Percentiles rank a stretch among this genome's conserved stretches.
phyloP scores from a whole-genome alignment of 2,329 filamentous ascomycete species.

The Thermomyces lanuginosus region DNA sequence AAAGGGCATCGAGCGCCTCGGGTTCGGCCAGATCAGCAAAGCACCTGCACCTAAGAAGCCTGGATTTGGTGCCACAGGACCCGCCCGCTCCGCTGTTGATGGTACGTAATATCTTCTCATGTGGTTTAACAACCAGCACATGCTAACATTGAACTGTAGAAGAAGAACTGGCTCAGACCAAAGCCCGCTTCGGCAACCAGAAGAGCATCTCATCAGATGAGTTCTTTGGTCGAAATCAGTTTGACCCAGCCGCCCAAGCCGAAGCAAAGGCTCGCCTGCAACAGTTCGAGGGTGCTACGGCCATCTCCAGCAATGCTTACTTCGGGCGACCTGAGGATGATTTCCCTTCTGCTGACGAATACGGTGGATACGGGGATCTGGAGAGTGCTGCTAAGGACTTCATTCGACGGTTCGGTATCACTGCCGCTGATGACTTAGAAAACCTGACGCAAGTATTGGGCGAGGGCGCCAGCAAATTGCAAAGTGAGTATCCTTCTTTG shows the following conservation, averaged over 20 bases:
- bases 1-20: conserved; percentile 71
- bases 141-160: conserved; percentile 23
- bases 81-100: conserved; percentile 51
- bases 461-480: conserved; percentile 68
- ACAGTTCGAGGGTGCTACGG: conserved; percentile 79
- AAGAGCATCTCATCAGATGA: conserved; percentile 97
- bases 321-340: conserved; percentile 88
- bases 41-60: conserved; percentile 54
- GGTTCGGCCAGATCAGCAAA: conserved; percentile 70
- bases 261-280: conserved; percentile 79
- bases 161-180: conserved; percentile 69
- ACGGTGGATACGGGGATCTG: conserved; percentile 58
- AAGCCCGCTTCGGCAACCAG: conserved; percentile 74
- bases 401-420: conserved; percentile 85
- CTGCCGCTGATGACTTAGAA: conserved; percentile 87
- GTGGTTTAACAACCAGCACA: background rate
- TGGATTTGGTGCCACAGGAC: conserved; percentile 74
- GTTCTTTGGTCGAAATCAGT: conserved; percentile 85
- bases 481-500: conserved; percentile 37
- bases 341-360: conserved; percentile 44
- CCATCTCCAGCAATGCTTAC: conserved; percentile 94
- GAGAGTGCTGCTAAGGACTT: conserved; percentile 94
- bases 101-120: conserved; percentile 34
- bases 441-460: conserved; percentile 70
- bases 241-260: conserved; percentile 60